These are phyloP conservation scores for Microbotryomycetes sp. DNA, from an alignment of 1,284 basidiomycete genomes.

Conservation along the genomic window DNA sequence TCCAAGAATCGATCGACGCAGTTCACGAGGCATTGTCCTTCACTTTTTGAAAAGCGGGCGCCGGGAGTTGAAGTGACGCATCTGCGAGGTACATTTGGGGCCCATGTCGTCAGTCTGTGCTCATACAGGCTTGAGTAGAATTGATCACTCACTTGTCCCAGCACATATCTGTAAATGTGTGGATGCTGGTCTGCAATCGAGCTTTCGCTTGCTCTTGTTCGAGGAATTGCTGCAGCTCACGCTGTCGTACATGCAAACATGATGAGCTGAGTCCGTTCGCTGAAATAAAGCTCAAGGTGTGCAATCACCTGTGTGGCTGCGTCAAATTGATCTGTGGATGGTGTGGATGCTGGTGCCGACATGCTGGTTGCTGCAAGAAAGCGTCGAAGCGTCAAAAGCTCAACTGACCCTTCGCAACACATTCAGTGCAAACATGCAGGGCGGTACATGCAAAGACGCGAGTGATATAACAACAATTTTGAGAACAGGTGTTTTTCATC, in stretches of 20 bases:
- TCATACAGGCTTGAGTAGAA: constrained; percentile 3
- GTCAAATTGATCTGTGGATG: constrained; percentile 53
- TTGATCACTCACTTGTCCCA: constrained; percentile 77
- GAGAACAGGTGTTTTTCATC: no score
- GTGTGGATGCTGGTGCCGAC: constrained; percentile 6
- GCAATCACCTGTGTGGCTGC: constrained; percentile 62
- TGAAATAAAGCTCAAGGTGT: not conserved
- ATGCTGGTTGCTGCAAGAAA: not conserved
- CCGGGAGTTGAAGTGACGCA: constrained; percentile 78
- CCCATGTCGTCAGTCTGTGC: not conserved
- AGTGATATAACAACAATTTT: not conserved
- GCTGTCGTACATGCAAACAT: constrained; percentile 69
- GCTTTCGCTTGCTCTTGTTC: constrained; percentile 84
- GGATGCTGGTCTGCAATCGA: constrained; percentile 62
- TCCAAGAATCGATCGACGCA: constrained; percentile 94
- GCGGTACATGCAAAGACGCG: not conserved
- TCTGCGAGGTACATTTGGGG: constrained; percentile 46
- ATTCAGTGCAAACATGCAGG: not conserved
- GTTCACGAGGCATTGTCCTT: constrained; percentile 78
- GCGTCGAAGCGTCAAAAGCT: not conserved
- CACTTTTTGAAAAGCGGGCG: constrained; percentile 74
- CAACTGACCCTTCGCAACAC: not conserved
- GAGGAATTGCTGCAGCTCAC: constrained; percentile 75
- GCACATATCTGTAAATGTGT: constrained; percentile 65
- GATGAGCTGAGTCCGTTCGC: constrained; percentile 1